Evolutionary conservation across 257 asterid species (phyloP), one percentile per base, ranked within the genome.

Genomic region (Solanum microdontum): DNA sequence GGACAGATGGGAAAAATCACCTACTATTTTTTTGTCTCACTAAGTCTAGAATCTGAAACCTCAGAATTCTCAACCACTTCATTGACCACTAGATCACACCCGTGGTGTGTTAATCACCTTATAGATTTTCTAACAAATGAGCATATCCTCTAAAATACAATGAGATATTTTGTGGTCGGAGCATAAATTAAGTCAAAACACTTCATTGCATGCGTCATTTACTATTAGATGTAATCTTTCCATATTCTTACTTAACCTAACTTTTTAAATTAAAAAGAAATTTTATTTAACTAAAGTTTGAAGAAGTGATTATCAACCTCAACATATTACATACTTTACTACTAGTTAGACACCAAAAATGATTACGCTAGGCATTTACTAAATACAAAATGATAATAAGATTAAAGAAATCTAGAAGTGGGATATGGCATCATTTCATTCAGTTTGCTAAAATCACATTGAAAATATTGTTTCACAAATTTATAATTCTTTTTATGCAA

Each of bases 371-470:
- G 43, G 86, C 8, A 24, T 45, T 48, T 80, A 88, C 82, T 74
- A 88, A 86, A 66, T 82, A 87, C 43, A 43, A 43, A 26, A 30
- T 26, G 87, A 86, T 74, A 48, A 86, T 74, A 64, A 33, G 77
- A 75, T 82, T 74, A 88, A 45, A 76, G 13, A n/a, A n/a, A 87
- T 69, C 86, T 77, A 39, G 82, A 82, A 75, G 90, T 87, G 92
- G 90, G 45, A 77, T 77, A 77, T 77, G 36, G 32, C 62, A 7
- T 77, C 62, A 40, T 26, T 77, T 77, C n/a, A 76, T 76, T 55
- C 15, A 86, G 77, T 62, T 82, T 51, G 72, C 14, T 75, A 83
- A 68, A 84, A 75, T 84, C 55, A 83, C 43, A 43, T 76, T 76
- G 83, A 14, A 13, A 77, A 37, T 3, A 4, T 13, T 77, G 62